Base-by-base conservation (phyloP, 2,329 filamentous ascomycete species). In the Tolypocladium tundrense region DNA sequence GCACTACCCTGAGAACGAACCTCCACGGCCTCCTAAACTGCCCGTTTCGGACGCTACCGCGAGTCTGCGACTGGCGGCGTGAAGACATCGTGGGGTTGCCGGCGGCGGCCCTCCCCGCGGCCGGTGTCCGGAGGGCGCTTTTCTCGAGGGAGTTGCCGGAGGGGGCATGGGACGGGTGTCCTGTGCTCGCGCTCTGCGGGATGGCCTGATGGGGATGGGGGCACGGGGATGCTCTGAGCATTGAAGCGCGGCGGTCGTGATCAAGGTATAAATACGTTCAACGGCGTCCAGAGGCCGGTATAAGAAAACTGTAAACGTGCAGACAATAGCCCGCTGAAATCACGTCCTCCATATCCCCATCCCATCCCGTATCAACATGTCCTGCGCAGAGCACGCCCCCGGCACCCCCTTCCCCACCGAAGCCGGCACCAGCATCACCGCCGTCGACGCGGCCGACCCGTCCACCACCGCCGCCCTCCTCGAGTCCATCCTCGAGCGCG, bases 401-500 rank as follows among this genome's bases (percentile, higher is more conserved):
- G 7, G 24, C 19, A 13, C 9, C 31, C 31, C 31, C 13, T 65
- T 65, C 48, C 65, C 65, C 11, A 62, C 63, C 48, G 59, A 65
- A 35, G 65, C 65, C 42, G 65, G 65, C 53, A 64, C 58, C 14
- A 54, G 59, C 40, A 60, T 66, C 40, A 57, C 57, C 31, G 58
- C 59, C 21, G 59, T 63, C 51, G 56, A 62, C 41, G 66, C 66
- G 2, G 53, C 57, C 14, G 63, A 67, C 55, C 61, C 63, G 9
- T 57, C 57, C 24, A 63, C 63, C 24, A 62, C 61, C 8, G 53
- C 64, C 0, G 62, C 61, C 11, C 58, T 58, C 43, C 56, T 68
- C 10, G 55, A 64, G 27, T 60, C 65, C 42, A 60, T 64, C 39
- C 59, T 68, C 19, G 58, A 68, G 52, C 64, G 66, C 24, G 71